Conservation (phyloP, 2,329 filamentous ascomycete species). For the Aspergillus udagawae region DNA sequence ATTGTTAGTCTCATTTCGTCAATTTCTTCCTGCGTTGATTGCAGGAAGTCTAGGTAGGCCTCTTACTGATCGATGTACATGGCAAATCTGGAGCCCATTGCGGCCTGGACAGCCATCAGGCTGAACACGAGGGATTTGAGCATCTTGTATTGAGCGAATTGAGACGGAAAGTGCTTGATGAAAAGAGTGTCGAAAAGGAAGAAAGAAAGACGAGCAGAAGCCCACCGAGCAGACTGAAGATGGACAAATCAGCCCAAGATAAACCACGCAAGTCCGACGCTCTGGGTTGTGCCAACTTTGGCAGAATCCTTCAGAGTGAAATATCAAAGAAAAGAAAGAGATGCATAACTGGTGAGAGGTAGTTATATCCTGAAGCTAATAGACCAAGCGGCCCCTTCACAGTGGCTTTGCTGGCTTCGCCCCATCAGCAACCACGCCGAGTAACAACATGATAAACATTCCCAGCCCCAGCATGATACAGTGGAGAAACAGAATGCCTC, state of each 20-base stretch:
- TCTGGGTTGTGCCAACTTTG: background rate
- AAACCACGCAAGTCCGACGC: no score
- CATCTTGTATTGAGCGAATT: slow-evolving; percentile 13
- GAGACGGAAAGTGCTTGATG: background rate
- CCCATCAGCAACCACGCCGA: no score
- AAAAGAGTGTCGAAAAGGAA: background rate
- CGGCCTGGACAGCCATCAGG: slow-evolving; percentile 29
- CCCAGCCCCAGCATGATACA: background rate
- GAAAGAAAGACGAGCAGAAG: background rate
- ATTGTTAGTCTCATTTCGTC: slow-evolving; percentile 4
- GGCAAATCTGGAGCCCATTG: slow-evolving; percentile 28
- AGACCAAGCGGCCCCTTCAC: background rate
- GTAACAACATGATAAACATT: background rate
- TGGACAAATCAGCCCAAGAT: background rate
- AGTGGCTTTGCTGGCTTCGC: no score
- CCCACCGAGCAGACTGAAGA: background rate
- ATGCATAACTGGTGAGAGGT: background rate
- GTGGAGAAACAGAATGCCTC: background rate
- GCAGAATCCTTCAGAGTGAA: background rate
- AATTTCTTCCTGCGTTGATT: background rate
- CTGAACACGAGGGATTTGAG: slow-evolving; percentile 23
- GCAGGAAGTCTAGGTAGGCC: background rate
- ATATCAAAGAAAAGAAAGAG: background rate
- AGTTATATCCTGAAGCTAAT: background rate
- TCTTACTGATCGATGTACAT: slow-evolving; percentile 50